These are phyloP conservation scores for Carex scoparia DNA, from an alignment of 176 grass and related monocot genomes.

Conservation along the genomic window DNA sequence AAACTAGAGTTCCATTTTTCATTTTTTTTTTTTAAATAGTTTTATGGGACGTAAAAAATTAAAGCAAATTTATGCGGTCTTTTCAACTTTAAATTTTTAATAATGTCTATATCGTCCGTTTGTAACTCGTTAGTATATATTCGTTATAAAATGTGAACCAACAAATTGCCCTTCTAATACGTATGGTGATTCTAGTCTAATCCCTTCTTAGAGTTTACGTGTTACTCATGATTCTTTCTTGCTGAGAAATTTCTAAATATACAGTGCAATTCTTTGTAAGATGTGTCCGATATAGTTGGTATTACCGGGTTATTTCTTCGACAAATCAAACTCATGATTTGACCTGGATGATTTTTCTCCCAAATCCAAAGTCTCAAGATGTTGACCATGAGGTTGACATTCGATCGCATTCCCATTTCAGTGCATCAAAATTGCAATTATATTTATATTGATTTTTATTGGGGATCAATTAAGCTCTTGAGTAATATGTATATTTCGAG, in stretches of 20 bases:
- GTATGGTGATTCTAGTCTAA: neutral
- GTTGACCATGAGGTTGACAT: conserved; percentile 2
- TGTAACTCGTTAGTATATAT: neutral
- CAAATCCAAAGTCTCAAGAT: neutral
- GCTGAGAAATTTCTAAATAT: conserved; percentile 12
- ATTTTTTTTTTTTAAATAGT: no score
- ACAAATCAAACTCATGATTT: neutral
- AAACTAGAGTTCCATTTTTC: no score
- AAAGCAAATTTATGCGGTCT: neutral
- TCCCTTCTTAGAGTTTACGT: neutral
- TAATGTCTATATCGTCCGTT: neutral
- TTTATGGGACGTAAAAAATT: neutral
- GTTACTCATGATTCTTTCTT: neutral
- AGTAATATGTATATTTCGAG: neutral
- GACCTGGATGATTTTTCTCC: neutral
- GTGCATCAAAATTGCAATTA: neutral
- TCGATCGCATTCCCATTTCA: neutral
- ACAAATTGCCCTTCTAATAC: conserved; percentile 13
- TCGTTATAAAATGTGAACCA: neutral
- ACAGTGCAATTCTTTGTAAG: neutral
- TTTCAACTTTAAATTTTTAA: neutral
- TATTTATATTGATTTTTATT: neutral
- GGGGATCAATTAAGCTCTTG: neutral
- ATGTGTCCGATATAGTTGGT: neutral
- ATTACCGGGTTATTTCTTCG: conserved; percentile 14